A percentile compares a stretch with the other conserved stretches of the same genome.
Conservation (phyloP, 345 rosid genomes). For the Kandelia obovata region DNA sequence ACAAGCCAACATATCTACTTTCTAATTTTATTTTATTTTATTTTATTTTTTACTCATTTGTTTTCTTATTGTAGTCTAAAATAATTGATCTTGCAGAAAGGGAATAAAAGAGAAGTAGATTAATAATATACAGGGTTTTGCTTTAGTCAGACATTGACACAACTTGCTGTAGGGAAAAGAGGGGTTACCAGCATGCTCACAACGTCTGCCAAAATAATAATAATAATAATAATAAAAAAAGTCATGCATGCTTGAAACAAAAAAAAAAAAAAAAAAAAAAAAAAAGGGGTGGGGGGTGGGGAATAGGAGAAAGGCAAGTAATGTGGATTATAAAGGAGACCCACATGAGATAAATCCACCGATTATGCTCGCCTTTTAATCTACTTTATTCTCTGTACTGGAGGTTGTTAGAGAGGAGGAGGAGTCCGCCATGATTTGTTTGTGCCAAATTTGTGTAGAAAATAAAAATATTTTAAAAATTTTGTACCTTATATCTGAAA, state of each 20-base stretch:
- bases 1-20: too few species aligned
- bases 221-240: too few species aligned
- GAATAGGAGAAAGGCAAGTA: neutral
- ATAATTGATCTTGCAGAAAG: neutral
- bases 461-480: too few species aligned
- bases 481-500: too few species aligned
- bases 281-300: neutral
- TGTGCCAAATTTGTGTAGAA: too few species aligned
- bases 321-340: slow-evolving; percentile 5
- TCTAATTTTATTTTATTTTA: too few species aligned
- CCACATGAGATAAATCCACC: slow-evolving; percentile 7
- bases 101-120: neutral
- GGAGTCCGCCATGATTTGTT: neutral
- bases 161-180: slow-evolving; percentile 14
- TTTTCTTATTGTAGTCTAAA: too few species aligned
- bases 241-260: neutral
- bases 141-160: slow-evolving; percentile 6
- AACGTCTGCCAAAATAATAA: too few species aligned
- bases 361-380: neutral
- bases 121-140: neutral
- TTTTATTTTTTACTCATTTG: too few species aligned
- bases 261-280: neutral
- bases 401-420: neutral
- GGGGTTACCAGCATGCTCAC: slow-evolving; percentile 4
- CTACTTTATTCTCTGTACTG: neutral